These are phyloP conservation scores for Torulaspora quercuum DNA, from an alignment of 805 yeast genomes.

Conservation along the genomic window DNA sequence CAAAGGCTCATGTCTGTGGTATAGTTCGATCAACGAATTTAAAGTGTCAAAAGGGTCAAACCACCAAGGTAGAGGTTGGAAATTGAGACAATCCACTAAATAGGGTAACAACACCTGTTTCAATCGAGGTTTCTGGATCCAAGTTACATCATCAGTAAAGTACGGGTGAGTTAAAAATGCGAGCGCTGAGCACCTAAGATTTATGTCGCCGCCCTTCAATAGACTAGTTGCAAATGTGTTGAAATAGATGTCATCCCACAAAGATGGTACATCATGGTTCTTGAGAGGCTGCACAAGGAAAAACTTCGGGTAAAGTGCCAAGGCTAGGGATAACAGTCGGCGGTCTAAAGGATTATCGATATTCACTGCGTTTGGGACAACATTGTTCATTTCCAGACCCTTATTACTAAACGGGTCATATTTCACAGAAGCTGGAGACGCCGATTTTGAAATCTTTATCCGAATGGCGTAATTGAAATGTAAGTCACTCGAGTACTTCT, in stretches of 20 bases:
- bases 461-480: slow-evolving; percentile 25
- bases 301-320: slow-evolving; percentile 18
- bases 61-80: slow-evolving; percentile 32
- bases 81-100: slow-evolving; percentile 27
- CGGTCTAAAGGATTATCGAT: slow-evolving; percentile 24
- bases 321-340: slow-evolving; percentile 16
- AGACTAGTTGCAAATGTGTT: slow-evolving; percentile 24
- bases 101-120: slow-evolving; percentile 25
- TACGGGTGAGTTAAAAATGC: slow-evolving; percentile 22
- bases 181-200: slow-evolving; percentile 26
- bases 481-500: slow-evolving; percentile 19
- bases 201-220: slow-evolving; percentile 23
- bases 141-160: slow-evolving; percentile 12
- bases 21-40: slow-evolving; percentile 21
- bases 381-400: slow-evolving; percentile 14
- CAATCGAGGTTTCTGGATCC: slow-evolving; percentile 19
- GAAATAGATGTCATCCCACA: slow-evolving; percentile 22
- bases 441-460: slow-evolving; percentile 9
- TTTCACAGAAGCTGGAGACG: slow-evolving; percentile 8
- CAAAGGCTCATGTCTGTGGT: slow-evolving; percentile 24
- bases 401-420: slow-evolving; percentile 20
- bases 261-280: neutral
- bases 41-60: slow-evolving; percentile 32
- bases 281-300: neutral
- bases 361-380: slow-evolving; percentile 26